Evolutionary conservation across 2,329 filamentous ascomycete species (phyloP), one percentile per base, ranked within the genome.

Genomic region (Aspergillus niger): DNA sequence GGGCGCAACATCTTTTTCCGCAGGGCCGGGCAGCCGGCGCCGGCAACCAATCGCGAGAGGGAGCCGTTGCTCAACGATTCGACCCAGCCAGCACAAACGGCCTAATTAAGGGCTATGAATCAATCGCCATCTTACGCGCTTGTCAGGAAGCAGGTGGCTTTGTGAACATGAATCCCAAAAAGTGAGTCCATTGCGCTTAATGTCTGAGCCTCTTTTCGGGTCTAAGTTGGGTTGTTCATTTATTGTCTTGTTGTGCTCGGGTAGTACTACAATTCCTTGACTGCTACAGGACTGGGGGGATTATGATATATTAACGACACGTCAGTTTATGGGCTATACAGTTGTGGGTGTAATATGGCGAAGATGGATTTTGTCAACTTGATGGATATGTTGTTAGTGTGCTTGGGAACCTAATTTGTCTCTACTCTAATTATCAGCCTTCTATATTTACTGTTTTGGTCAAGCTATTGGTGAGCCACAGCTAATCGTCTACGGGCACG

Each of bases 31-130:
- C 69, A 72, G 28, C 67, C 75, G 3, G 75, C 79, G 11, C 4
- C 32, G 52, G 75, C 80, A 5, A 72, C 76, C 48, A 83, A 85
- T 59, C 77, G 81, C 13, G 84, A 86, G 74, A 75, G 83, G 55
- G 79, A 82, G 58, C 84, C 84, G 3, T 69, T 86, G 71, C 75
- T 86, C 61, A 77, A 80, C 30, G 79, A 81, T 38, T 59, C 59
- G 15, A 49, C 61, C 22, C 41, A 36, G 39, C 56, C 55, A 10
- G 39, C 49, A 2, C 38, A 56, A 13, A 17, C 47, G 4, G 26
- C 47, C 47, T 50, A 50, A 1, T 6, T 30, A 8, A 2, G 26
- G 17, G 44, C 5, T 49, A 5, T 17, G 22, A 8, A 10, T 8
- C 24, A 28, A 8, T 5, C n/a, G 26, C 13, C 17, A 11, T 15